A percentile compares a stretch with the other conserved stretches of the same genome.
Conservation (phyloP, 805 yeast species). For the Candida taoyuanica region DNA sequence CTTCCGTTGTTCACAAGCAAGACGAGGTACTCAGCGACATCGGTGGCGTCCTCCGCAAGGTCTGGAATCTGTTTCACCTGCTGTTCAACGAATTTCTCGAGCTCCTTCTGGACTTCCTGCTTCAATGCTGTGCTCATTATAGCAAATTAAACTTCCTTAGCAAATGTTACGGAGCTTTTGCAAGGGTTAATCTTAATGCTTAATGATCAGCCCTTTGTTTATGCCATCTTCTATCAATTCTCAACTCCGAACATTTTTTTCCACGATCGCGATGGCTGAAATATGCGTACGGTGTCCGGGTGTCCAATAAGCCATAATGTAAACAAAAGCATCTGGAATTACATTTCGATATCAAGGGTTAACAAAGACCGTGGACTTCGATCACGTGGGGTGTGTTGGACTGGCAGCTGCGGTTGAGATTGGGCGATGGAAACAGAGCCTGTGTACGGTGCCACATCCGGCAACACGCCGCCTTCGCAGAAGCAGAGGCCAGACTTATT, state of each 20-base stretch:
- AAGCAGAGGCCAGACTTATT: slow-evolving; percentile 10
- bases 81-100: slow-evolving; percentile 39
- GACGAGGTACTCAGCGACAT: slow-evolving; percentile 72
- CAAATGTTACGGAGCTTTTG: not conserved
- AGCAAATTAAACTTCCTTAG: too few relatives aligned
- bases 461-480: not conserved
- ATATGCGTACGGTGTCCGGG: not conserved
- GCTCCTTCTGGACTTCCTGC: slow-evolving; percentile 34
- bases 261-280: not conserved
- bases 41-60: slow-evolving; percentile 48
- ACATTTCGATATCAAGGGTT: too few relatives aligned
- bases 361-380: not conserved
- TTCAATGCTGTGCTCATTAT: slow-evolving; percentile 13
- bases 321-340: too few relatives aligned
- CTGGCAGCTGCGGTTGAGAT: not conserved
- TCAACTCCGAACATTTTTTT: not conserved
- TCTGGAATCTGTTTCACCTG: slow-evolving; percentile 36
- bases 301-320: not conserved
- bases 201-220: not conserved
- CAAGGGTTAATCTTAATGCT: not conserved
- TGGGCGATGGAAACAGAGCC: not conserved
- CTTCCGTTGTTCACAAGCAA: slow-evolving; percentile 66
- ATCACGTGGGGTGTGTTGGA: too few relatives aligned
- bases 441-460: not conserved
- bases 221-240: too few relatives aligned